phyloP scores from a whole-genome alignment of 1,284 basidiomycete species.

The Fomitiporia mediterranea region DNA sequence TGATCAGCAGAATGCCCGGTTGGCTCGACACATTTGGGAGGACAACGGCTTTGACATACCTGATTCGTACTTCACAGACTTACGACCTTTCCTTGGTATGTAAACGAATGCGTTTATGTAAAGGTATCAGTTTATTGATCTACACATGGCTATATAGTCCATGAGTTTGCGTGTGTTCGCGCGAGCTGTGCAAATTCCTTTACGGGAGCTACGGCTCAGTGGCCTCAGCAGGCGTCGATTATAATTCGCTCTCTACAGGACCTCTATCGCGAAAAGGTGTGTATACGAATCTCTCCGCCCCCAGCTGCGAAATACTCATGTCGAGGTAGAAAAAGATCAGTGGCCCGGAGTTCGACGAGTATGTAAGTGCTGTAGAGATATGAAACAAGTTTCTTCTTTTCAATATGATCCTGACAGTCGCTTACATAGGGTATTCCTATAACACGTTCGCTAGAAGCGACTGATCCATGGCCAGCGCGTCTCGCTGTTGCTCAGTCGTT shows the following conservation, averaged over 20 bases:
- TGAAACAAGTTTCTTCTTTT: neutral
- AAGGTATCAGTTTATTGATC: too few relatives aligned
- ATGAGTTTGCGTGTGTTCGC: slow-evolving; percentile 82
- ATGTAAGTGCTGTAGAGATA: slow-evolving; percentile 46
- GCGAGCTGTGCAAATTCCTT: slow-evolving; percentile 70
- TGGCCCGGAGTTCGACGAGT: slow-evolving; percentile 87
- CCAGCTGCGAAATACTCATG: too few relatives aligned
- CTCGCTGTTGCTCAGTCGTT: slow-evolving; percentile 75
- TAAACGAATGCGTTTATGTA: too few relatives aligned
- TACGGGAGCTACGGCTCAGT: slow-evolving; percentile 72
- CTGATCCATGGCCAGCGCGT: slow-evolving; percentile 90
- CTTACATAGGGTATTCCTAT: slow-evolving; percentile 84
- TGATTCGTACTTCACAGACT: slow-evolving; percentile 59
- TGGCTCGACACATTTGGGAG: slow-evolving; percentile 88
- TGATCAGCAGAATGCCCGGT: slow-evolving; percentile 85
- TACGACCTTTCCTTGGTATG: slow-evolving; percentile 73
- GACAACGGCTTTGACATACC: slow-evolving; percentile 94
- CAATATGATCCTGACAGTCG: neutral
- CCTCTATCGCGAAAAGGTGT: slow-evolving; percentile 81
- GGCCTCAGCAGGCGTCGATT: slow-evolving; percentile 59
- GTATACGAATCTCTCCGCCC: neutral
- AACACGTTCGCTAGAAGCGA: slow-evolving; percentile 80
- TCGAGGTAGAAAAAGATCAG: slow-evolving; percentile 69
- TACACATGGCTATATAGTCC: too few relatives aligned
- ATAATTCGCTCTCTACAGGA: slow-evolving; percentile 54